Evolutionary conservation across 1,139 yeast species (phyloP).

Genomic region (Spencermartinsiella ligniputridi): DNA sequence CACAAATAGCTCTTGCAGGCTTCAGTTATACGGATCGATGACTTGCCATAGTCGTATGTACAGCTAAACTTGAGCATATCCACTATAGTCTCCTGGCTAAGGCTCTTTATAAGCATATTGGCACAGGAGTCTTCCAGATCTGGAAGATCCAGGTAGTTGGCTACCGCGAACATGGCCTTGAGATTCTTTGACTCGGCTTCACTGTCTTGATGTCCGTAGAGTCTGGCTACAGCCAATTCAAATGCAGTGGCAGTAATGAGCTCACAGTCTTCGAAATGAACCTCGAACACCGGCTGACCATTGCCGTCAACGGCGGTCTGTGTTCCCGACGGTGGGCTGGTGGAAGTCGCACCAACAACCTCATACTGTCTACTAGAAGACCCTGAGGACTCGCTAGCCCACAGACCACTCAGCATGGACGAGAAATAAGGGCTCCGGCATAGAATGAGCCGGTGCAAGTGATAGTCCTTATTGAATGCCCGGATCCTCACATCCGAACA

Average conservation of each 20-base stretch:
- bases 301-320: background rate
- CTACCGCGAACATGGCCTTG: constrained; percentile 44
- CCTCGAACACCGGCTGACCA: constrained; percentile 19
- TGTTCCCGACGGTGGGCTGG: background rate
- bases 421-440: constrained; percentile 45
- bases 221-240: constrained; percentile 41
- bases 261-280: constrained; percentile 40
- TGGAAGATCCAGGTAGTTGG: constrained; percentile 45
- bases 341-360: background rate
- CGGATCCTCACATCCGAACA: constrained; percentile 45
- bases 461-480: constrained; percentile 43
- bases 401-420: constrained; percentile 40
- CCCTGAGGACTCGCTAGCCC: constrained; percentile 31
- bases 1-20: constrained; percentile 44
- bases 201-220: constrained; percentile 42
- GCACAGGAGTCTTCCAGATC: constrained; percentile 44
- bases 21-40: constrained; percentile 42
- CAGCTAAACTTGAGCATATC: constrained; percentile 41
- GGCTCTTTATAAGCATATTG: constrained; percentile 33
- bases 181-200: constrained; percentile 27
- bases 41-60: constrained; percentile 41
- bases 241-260: constrained; percentile 43
- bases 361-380: background rate
- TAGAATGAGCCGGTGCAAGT: constrained; percentile 43
- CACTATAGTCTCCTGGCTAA: constrained; percentile 37